Conservation (phyloP, 1,139 yeast genomes). For the Kodamaea suecica region DNA sequence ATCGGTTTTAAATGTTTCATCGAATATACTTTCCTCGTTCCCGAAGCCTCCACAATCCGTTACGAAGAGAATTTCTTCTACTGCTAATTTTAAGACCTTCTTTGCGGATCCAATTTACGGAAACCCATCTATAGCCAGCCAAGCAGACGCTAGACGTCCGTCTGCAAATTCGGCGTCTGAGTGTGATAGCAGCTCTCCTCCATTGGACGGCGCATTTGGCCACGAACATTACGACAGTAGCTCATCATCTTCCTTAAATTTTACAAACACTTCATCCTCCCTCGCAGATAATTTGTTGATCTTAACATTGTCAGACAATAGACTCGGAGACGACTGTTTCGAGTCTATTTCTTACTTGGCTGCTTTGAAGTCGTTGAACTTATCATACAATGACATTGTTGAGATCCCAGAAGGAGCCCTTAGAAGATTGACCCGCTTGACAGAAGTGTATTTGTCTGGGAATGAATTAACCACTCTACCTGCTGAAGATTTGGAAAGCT, state of each 20-base stretch:
- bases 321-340: conserved; percentile 75
- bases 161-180: conserved; percentile 8
- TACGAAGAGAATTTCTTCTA: conserved; percentile 35
- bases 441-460: conserved; percentile 79
- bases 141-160: conserved; percentile 13
- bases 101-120: conserved; percentile 7
- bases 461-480: conserved; percentile 77
- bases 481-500: conserved; percentile 73
- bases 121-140: conserved; percentile 3
- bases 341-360: conserved; percentile 60
- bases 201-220: not conserved
- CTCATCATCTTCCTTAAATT: conserved; percentile 8
- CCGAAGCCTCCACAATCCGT: conserved; percentile 54
- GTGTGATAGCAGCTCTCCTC: not conserved
- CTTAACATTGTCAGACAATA: conserved; percentile 77
- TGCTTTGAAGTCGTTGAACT: conserved; percentile 62
- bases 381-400: conserved; percentile 78
- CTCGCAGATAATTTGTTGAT: conserved; percentile 53
- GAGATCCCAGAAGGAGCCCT: conserved; percentile 79
- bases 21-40: conserved; percentile 67
- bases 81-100: conserved; percentile 23
- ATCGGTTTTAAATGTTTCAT: conserved; percentile 67
- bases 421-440: conserved; percentile 53
- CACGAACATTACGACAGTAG: conserved; percentile 8
- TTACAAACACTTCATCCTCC: conserved; percentile 21